Evolutionary conservation across 2,329 filamentous ascomycete genomes (phyloP), one percentile per base, ranked within the genome.

Genomic region (Sclerotinia subarctica): DNA sequence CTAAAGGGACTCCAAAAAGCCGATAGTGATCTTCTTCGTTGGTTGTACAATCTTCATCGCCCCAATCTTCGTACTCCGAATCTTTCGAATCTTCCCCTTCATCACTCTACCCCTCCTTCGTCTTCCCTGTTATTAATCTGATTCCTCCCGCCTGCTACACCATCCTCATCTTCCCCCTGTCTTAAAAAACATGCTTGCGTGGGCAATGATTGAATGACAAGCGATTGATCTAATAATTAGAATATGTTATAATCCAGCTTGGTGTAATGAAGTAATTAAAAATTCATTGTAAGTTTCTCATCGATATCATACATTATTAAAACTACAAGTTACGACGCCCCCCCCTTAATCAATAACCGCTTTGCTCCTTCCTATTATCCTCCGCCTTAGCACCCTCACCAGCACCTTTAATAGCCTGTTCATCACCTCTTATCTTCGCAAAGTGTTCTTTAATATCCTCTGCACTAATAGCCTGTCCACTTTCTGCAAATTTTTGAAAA

Each of bases 361-460:
- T 80, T 73, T 84, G 82, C 65, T 84, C 81, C 68, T 75, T 79
- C 64, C 82, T 78, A 64, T 76, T 76, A 75, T 79, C 76, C 32
- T 72, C 69, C 58, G 72, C 74, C 64, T 76, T 76, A 24, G 74
- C 76, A 49, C 74, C 73, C 54, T 75, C 74, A 6, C 71, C 72
- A 17, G 74, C 75, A 21, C 75, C 73, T 62, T 72, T 73, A 8
- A 77, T 76, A 58, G 72, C 74, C 56, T 90, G 82, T 56, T 93
- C 91, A 78, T 98, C 95, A 69, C 95, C 95, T 71, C 95, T 86
- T 73, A 99, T 80, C 81, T 95, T 94, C 64, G 94, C 94, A 84
- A 99, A 99, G 78, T 97, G 97, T 2, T 87, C 87, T 79, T 97
- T 99, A 79, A 99, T 95, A 79, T 98, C 94, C 77, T 99, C 95